These are phyloP conservation scores for Cornus controversa DNA, from an alignment of 148 eudicot genomes.

Conservation along the genomic window DNA sequence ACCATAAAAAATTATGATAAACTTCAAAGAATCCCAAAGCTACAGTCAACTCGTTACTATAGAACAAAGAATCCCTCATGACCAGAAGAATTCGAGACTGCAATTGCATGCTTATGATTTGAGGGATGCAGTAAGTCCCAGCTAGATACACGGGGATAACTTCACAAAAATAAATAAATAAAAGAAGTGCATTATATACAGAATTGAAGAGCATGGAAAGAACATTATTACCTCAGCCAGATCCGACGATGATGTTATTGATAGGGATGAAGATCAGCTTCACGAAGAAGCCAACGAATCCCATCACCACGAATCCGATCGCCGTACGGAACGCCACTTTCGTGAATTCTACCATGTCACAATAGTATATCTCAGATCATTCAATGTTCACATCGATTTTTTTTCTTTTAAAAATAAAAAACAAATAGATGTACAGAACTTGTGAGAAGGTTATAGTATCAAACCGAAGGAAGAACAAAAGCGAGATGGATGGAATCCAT, in stretches of 20 bases:
- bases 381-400: too few relatives aligned
- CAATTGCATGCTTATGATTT: not conserved
- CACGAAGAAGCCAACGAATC: slow-evolving; percentile 71
- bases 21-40: too few relatives aligned
- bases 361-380: not conserved
- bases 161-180: too few relatives aligned
- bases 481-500: slow-evolving; percentile 2
- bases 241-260: slow-evolving; percentile 67
- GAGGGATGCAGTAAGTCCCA: too few relatives aligned
- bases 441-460: not conserved
- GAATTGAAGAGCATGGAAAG: not conserved
- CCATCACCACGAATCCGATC: slow-evolving; percentile 71
- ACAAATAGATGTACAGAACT: too few relatives aligned
- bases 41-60: too few relatives aligned
- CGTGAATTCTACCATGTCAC: slow-evolving; percentile 41
- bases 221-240: slow-evolving; percentile 33
- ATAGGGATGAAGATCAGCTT: slow-evolving; percentile 69
- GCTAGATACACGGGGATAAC: too few relatives aligned
- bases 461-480: not conserved
- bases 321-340: slow-evolving; percentile 74
- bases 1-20: not conserved
- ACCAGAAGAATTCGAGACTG: not conserved
- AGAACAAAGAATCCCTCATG: not conserved
- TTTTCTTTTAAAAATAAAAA: too few relatives aligned
- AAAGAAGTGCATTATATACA: too few relatives aligned